Evolutionary conservation across 2,329 filamentous ascomycete species (phyloP), one percentile per base, ranked within the genome.

Genomic region (Pseudocercospora fuligena): DNA sequence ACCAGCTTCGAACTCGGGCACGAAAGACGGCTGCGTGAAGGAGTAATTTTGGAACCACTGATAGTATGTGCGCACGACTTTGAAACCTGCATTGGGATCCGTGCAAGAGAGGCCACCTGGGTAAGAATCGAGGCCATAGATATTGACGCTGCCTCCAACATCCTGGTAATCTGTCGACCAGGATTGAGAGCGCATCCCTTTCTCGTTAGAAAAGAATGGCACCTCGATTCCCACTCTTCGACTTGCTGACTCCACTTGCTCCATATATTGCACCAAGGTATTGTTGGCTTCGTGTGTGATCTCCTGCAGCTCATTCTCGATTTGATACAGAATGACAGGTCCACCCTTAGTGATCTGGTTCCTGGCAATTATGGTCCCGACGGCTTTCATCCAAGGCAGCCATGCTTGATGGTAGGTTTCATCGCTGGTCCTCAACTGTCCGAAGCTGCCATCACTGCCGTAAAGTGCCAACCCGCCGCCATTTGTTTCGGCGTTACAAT

Each of bases 401-500:
- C 85, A 85, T 0, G 86, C 86, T 12, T 66, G 33, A 80, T 77
- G 1, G 83, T 85, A 73, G 84, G 88, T 56, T 82, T 79, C 4
- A 43, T 76, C 71, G 11, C 61, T 81, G 74, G 66, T 89, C 82
- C 87, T 79, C 16, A 87, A 76, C 21, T 75, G 72, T 2, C 87
- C 87, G 59, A 87, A 87, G 27, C 80, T 86, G 51, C 87, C 88
- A 0, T 87, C 89, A 0, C 87, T 89, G 5, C 87, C 75, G 87
- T 88, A 90, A 0, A 88, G 78, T 0, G 88, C 86, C 64, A 88
- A 87, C 0, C 88, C 88, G 33, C 88, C 88, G 0, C 84, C 67
- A 68, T 85, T 88, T 2, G 86, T 82, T 73, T 90, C 88, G 0
- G 87, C 88, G 68, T 90, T 90, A 65, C 88, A 83, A 64, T 90